These are phyloP conservation scores for Penicillium crystallinum DNA, from an alignment of 495 filamentous ascomycete species.

Conservation along the genomic window DNA sequence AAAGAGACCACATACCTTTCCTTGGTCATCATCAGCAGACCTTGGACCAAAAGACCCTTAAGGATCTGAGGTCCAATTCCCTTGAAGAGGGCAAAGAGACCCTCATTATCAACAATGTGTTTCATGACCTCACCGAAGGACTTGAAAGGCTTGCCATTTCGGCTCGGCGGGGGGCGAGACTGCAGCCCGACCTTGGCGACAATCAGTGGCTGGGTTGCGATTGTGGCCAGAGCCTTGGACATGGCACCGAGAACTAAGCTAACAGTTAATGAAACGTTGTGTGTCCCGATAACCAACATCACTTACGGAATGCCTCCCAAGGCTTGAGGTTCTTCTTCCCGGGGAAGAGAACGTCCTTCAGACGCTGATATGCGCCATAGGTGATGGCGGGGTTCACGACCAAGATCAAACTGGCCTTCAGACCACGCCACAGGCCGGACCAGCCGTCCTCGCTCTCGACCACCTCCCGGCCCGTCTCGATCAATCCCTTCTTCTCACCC, in stretches of 20 bases:
- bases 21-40: conserved; percentile 98
- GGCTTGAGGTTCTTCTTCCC: conserved; percentile 71
- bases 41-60: conserved; percentile 92
- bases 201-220: conserved; percentile 91
- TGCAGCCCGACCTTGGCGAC: conserved; percentile 97
- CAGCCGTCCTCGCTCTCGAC: conserved; percentile 86
- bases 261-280: conserved; percentile 13
- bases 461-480: conserved; percentile 87
- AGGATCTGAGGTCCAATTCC: conserved; percentile 91
- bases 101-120: conserved; percentile 87
- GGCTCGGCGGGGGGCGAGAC: conserved; percentile 77
- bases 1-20: conserved; percentile 63
- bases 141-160: conserved; percentile 90
- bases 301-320: conserved; percentile 88
- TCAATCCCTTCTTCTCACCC: conserved; percentile 74
- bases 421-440: conserved; percentile 83
- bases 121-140: conserved; percentile 92
- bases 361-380: conserved; percentile 91
- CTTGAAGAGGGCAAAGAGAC: conserved; percentile 79
- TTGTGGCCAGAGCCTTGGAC: conserved; percentile 89
- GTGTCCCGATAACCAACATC: background rate
- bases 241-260: conserved; percentile 76
- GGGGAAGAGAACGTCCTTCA: conserved; percentile 74
- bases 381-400: conserved; percentile 98
- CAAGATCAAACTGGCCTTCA: conserved; percentile 94